phyloP scores from a whole-genome alignment of 768 basidiomycete species.

The Tulasnella sp. region DNA sequence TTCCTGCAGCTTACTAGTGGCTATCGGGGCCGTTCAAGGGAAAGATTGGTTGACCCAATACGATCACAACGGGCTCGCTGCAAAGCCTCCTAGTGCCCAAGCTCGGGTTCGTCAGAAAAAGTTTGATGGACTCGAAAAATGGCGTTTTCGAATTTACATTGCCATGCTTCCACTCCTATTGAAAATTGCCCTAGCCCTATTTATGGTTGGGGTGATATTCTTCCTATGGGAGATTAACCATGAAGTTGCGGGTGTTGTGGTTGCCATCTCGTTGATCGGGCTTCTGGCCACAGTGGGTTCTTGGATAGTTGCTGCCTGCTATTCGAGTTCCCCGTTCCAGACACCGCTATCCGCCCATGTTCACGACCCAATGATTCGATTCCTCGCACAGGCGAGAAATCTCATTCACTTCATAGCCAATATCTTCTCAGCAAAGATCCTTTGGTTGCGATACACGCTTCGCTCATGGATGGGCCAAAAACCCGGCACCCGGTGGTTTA shows the following conservation, averaged over 20 bases:
- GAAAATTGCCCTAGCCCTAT: not conserved
- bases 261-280: not conserved
- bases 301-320: no score
- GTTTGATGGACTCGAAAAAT: not conserved
- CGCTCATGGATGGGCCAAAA: no score
- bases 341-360: no score
- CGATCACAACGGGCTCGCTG: slow-evolving; percentile 1
- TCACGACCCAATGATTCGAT: no score
- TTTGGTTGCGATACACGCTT: no score
- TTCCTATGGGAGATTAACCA: not conserved
- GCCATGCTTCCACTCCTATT: not conserved
- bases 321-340: no score
- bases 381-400: no score
- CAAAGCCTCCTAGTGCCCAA: not conserved
- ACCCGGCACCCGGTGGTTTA: no score
- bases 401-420: no score
- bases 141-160: not conserved
- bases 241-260: not conserved
- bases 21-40: not conserved
- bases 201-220: not conserved
- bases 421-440: no score
- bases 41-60: not conserved
- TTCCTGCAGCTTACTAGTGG: not conserved
- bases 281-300: no score
- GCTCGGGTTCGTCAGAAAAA: not conserved